Conservation (phyloP, 2,329 filamentous ascomycete species). For the Pestalotiopsis sp. region DNA sequence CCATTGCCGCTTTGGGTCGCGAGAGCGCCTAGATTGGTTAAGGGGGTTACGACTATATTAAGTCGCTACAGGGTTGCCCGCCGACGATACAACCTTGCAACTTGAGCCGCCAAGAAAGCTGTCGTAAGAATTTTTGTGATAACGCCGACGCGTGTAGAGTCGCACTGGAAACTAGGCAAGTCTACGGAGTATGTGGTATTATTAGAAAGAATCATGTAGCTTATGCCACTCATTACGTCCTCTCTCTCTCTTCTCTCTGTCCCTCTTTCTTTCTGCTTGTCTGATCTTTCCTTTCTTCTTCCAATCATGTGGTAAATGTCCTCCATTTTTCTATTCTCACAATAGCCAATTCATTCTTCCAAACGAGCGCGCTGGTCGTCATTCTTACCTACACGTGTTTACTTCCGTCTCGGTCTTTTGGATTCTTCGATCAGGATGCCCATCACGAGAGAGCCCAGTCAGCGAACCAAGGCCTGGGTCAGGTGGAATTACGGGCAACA, state of each 20-base stretch:
- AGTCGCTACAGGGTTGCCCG: neutral
- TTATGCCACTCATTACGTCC: neutral
- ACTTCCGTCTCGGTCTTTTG: neutral
- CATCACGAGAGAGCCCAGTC: slow-evolving; percentile 13
- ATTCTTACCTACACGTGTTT: neutral
- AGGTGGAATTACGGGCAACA: slow-evolving; percentile 11
- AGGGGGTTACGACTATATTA: slow-evolving; percentile 9
- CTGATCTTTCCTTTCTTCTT: neutral
- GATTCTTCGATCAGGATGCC: slow-evolving; percentile 4
- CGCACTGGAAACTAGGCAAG: neutral
- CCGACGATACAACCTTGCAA: slow-evolving; percentile 4
- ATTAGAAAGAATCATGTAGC: neutral
- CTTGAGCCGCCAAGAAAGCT: slow-evolving; percentile 10
- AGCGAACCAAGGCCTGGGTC: slow-evolving; percentile 13
- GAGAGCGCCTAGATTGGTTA: slow-evolving; percentile 1
- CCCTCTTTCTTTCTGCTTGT: neutral
- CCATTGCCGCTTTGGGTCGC: neutral
- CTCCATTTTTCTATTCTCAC: neutral
- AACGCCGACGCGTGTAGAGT: neutral
- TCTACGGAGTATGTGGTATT: neutral
- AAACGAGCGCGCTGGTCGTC: neutral
- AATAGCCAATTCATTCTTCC: neutral
- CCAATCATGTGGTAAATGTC: neutral
- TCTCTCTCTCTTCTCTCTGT: neutral
- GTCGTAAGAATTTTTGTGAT: slow-evolving; percentile 6